A percentile compares a stretch with the other conserved stretches of the same genome.
Evolutionary conservation across 306 rosid species (phyloP).

Genomic region (Cucurbita moschata): DNA sequence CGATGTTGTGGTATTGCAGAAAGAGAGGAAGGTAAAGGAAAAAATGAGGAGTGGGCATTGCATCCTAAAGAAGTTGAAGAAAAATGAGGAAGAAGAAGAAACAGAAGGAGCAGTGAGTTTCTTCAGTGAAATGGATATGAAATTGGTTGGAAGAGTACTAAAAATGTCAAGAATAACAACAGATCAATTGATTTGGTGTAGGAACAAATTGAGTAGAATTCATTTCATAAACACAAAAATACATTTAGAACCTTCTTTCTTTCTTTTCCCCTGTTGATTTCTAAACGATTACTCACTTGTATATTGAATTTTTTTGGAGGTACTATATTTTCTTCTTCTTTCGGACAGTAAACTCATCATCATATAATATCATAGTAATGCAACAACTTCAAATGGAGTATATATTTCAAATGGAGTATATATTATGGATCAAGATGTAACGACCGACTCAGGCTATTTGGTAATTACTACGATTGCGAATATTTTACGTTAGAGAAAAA

Average conservation of each 20-base stretch:
- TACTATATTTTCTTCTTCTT: neutral
- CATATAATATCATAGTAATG: too few relatives aligned
- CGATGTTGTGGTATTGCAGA: slow-evolving; percentile 25
- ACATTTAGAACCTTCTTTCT: slow-evolving; percentile 62
- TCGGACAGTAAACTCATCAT: too few relatives aligned
- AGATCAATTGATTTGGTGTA: slow-evolving; percentile 87
- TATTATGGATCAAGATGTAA: too few relatives aligned
- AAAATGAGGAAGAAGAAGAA: slow-evolving; percentile 30
- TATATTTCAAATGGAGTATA: too few relatives aligned
- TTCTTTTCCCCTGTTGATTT: slow-evolving; percentile 58
- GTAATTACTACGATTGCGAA: too few relatives aligned
- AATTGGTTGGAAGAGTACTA: slow-evolving; percentile 66
- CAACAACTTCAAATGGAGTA: too few relatives aligned
- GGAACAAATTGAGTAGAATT: slow-evolving; percentile 49
- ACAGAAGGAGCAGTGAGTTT: slow-evolving; percentile 43
- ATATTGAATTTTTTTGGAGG: neutral
- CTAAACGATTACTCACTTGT: neutral
- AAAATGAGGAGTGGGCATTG: slow-evolving; percentile 47
- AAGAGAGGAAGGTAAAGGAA: slow-evolving; percentile 60
- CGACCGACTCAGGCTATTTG: too few relatives aligned
- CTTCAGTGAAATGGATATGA: slow-evolving; percentile 85
- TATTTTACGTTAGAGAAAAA: too few relatives aligned
- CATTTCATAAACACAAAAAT: slow-evolving; percentile 41
- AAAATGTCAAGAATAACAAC: slow-evolving; percentile 72
- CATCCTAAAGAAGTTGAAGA: slow-evolving; percentile 55